A percentile compares a stretch with the other conserved stretches of the same genome.
These are phyloP conservation scores for Beauveria australis DNA, from an alignment of 2,329 filamentous ascomycete genomes.

Conservation along the genomic window DNA sequence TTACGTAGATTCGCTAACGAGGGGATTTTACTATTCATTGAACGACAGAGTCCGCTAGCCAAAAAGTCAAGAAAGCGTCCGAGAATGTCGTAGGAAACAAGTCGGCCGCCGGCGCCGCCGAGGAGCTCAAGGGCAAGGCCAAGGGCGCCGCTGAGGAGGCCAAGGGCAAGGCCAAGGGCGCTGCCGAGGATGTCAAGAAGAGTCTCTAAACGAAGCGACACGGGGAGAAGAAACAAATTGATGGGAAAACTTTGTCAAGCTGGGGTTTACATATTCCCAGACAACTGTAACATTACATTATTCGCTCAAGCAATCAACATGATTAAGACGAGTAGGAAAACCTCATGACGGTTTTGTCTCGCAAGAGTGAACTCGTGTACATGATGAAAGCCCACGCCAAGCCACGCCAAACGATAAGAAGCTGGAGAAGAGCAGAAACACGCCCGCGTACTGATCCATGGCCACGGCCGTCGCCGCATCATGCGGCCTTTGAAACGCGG, in stretches of 20 bases:
- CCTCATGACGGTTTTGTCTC: background rate
- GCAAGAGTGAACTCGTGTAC: background rate
- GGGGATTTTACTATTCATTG: background rate
- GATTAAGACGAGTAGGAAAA: too few species aligned
- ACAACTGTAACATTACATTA: background rate
- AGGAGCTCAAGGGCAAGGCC: slow-evolving; percentile 33
- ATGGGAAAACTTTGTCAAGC: too few species aligned
- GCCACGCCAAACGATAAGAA: background rate
- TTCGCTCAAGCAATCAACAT: background rate
- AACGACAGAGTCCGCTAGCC: slow-evolving; percentile 27
- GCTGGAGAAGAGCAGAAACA: background rate
- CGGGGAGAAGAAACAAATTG: background rate
- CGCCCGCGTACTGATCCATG: background rate
- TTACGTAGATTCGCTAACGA: background rate
- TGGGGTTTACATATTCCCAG: background rate
- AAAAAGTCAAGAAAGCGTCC: slow-evolving; percentile 41
- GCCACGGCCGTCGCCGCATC: background rate
- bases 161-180: slow-evolving; percentile 34
- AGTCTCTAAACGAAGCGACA: slow-evolving; percentile 18
- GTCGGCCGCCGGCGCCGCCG: slow-evolving; percentile 26
- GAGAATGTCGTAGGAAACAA: slow-evolving; percentile 26
- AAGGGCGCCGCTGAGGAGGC: slow-evolving; percentile 34
- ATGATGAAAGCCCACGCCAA: background rate
- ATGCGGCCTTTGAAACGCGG: background rate
- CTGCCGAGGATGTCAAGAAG: slow-evolving; percentile 31